phyloP scores from a whole-genome alignment of 495 filamentous ascomycete genomes.

The Aspergillus carlsbadensis region DNA sequence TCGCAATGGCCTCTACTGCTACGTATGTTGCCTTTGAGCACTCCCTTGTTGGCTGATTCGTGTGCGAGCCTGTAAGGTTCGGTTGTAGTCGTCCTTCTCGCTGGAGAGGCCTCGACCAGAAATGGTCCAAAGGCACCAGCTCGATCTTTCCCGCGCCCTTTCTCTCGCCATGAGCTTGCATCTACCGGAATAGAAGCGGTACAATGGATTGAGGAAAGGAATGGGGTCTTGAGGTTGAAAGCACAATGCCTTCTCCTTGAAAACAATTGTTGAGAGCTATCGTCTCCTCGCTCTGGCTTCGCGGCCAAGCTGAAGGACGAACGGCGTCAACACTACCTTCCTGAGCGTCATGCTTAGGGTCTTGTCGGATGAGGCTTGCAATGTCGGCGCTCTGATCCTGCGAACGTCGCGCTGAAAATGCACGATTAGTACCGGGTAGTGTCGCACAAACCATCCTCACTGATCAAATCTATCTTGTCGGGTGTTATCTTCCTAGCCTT shows the following conservation, averaged over 20 bases:
- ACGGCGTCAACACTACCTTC: slow-evolving; percentile 51
- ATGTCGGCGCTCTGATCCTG: slow-evolving; percentile 8
- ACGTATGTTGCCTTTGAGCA: slow-evolving; percentile 60
- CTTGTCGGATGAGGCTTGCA: slow-evolving; percentile 70
- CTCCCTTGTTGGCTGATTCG: slow-evolving; percentile 40
- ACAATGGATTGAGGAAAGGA: slow-evolving; percentile 49
- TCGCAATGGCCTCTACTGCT: slow-evolving; percentile 52
- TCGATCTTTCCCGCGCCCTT: slow-evolving; percentile 71
- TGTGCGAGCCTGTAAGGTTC: slow-evolving; percentile 51
- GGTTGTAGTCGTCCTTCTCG: slow-evolving; percentile 75
- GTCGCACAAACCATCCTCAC: slow-evolving; percentile 50
- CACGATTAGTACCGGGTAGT: slow-evolving; percentile 23
- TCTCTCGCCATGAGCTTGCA: slow-evolving; percentile 30
- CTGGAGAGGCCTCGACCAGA: slow-evolving; percentile 57
- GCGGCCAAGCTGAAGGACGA: slow-evolving; percentile 24
- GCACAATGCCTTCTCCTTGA: slow-evolving; percentile 68
- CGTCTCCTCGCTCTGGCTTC: slow-evolving; percentile 19
- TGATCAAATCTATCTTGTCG: slow-evolving; percentile 77
- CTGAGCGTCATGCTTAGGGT: slow-evolving; percentile 67
- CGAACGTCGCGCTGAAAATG: slow-evolving; percentile 37
- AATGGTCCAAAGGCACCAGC: slow-evolving; percentile 62
- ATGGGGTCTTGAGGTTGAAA: slow-evolving; percentile 82
- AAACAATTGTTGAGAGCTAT: slow-evolving; percentile 70
- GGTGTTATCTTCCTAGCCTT: slow-evolving; percentile 58
- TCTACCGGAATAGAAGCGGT: slow-evolving; percentile 32